Conservation (phyloP, 2,329 filamentous ascomycete species). For the Aureobasidium sp. region DNA sequence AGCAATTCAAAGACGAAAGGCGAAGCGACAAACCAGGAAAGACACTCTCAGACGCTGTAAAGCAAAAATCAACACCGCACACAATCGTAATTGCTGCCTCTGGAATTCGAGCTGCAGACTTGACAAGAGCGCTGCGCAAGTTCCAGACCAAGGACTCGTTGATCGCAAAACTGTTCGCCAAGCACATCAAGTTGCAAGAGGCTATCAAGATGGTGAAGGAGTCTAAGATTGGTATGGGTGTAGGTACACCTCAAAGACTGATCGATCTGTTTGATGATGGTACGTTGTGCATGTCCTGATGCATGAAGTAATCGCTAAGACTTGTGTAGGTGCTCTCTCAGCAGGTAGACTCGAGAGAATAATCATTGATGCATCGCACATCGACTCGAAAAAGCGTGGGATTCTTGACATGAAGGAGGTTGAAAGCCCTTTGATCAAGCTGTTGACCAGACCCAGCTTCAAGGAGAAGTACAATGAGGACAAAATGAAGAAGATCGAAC, state of each 20-base stretch:
- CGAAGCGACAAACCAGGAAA: conserved; percentile 17
- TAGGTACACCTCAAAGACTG: conserved; percentile 80
- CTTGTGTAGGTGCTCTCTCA: conserved; percentile 56
- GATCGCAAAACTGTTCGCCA: conserved; percentile 91
- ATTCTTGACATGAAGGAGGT: conserved; percentile 95
- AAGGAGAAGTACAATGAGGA: conserved; percentile 57
- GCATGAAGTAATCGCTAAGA: conserved; percentile 15
- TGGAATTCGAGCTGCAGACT: conserved; percentile 76
- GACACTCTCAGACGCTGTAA: conserved; percentile 56
- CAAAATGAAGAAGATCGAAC: conserved; percentile 44
- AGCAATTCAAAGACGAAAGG: conserved; percentile 34
- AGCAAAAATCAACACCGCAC: conserved; percentile 60
- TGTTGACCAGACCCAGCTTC: conserved; percentile 65
- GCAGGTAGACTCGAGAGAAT: conserved; percentile 67
- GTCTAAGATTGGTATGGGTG: conserved; percentile 69
- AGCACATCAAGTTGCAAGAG: conserved; percentile 93
- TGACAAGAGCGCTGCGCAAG: conserved; percentile 67
- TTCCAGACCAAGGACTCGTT: conserved; percentile 72
- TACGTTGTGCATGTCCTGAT: conserved; percentile 32
- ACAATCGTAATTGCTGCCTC: conserved; percentile 83
- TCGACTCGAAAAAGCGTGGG: conserved; percentile 90
- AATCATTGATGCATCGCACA: conserved; percentile 83
- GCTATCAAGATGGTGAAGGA: conserved; percentile 68
- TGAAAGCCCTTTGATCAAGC: conserved; percentile 68
- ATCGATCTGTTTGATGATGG: conserved; percentile 77